These are phyloP conservation scores for Pythium chondricola DNA, from an alignment of 352 stramenopile genomes.

Conservation along the genomic window DNA sequence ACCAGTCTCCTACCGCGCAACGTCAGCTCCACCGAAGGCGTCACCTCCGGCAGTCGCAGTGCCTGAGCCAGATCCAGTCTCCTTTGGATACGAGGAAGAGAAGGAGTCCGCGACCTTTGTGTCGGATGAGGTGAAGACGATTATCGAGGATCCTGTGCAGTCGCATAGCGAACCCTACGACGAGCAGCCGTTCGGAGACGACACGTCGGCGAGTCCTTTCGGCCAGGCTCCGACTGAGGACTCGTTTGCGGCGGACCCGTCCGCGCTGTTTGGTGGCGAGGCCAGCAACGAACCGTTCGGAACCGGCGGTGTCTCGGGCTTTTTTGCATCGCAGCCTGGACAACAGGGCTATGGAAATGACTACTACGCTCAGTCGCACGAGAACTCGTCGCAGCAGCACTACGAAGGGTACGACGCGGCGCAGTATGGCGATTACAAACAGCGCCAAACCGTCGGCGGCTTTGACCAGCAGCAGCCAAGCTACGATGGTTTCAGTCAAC, in stretches of 20 bases:
- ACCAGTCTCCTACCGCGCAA: not conserved
- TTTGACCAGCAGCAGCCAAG: constrained; percentile 9
- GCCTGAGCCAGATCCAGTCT: not conserved
- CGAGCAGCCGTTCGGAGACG: no score
- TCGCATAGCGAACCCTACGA: no score
- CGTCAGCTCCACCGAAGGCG: not conserved
- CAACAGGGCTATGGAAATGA: constrained; percentile 18
- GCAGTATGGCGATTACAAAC: constrained; percentile 3
- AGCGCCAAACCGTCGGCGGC: not conserved
- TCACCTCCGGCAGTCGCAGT: not conserved
- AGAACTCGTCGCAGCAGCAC: not conserved
- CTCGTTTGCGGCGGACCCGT: no score
- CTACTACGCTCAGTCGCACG: constrained; percentile 10
- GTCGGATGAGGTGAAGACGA: no score
- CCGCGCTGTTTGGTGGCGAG: not conserved
- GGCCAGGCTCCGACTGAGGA: no score
- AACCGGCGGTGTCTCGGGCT: constrained; percentile 20
- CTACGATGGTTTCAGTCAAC: constrained; percentile 4
- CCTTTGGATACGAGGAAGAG: not conserved
- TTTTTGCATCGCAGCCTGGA: constrained; percentile 29
- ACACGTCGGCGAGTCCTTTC: not conserved
- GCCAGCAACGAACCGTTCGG: not conserved
- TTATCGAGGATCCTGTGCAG: no score
- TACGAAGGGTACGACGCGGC: not conserved
- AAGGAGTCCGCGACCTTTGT: no score